Conservation (phyloP, 179 eudicot species). For the Spergularia azorica region DNA sequence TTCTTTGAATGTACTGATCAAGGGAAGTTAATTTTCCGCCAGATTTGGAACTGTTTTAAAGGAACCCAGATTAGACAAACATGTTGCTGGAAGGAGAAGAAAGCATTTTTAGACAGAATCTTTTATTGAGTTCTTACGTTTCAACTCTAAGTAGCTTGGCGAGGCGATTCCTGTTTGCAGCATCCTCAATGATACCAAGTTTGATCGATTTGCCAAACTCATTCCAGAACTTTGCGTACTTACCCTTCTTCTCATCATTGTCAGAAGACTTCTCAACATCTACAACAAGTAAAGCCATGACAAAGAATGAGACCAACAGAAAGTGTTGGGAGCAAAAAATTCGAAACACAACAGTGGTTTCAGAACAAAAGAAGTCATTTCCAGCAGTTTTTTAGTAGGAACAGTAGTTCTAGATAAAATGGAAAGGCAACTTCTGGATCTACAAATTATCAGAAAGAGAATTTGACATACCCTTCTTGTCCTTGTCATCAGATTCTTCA, state of each 20-base stretch:
- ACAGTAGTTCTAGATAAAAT: not conserved
- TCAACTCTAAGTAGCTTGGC: constrained; percentile 95
- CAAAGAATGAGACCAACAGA: not conserved
- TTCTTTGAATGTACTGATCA: constrained; percentile 92
- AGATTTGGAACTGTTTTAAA: constrained; percentile 60
- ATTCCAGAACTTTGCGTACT: constrained; percentile 92
- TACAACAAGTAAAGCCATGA: constrained; percentile 28
- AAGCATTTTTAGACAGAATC: not conserved
- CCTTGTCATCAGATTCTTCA: constrained; percentile 72
- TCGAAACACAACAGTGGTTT: not conserved
- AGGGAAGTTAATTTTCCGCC: constrained; percentile 86
- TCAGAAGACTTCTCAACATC: constrained; percentile 78
- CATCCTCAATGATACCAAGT: constrained; percentile 97
- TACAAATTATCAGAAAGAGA: not conserved
- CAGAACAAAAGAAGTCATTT: not conserved
- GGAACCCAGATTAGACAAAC: constrained; percentile 18
- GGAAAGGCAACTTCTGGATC: not conserved
- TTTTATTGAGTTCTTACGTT: constrained; percentile 47
- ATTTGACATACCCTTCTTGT: constrained; percentile 65
- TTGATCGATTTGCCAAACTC: constrained; percentile 98
- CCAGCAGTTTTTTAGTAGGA: not conserved
- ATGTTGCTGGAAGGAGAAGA: not conserved
- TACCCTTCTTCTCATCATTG: constrained; percentile 84
- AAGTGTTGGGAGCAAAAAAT: not conserved
- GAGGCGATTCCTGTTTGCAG: constrained; percentile 94